These are phyloP conservation scores for Corchorus olitorius DNA, from an alignment of 345 rosid species.

Conservation along the genomic window DNA sequence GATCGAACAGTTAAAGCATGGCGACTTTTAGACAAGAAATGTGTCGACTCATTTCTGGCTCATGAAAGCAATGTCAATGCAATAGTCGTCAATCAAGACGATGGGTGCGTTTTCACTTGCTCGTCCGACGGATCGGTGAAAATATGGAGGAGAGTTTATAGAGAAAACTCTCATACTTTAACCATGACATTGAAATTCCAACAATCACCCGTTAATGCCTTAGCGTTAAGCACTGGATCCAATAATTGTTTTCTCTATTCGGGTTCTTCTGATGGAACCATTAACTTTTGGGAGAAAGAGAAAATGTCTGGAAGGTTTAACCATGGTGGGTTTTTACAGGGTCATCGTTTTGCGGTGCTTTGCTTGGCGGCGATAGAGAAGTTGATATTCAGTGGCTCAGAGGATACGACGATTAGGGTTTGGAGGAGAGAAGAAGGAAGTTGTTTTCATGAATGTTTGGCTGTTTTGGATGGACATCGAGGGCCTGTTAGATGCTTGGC, in stretches of 20 bases:
- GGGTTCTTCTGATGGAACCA: constrained; percentile 50
- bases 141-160: constrained; percentile 51
- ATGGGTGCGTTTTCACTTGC: constrained; percentile 58
- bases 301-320: constrained; percentile 45
- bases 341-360: constrained; percentile 45
- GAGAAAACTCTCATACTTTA: constrained; percentile 51
- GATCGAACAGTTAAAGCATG: constrained; percentile 53
- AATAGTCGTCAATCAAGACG: constrained; percentile 51
- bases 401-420: constrained; percentile 56
- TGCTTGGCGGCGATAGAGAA: constrained; percentile 41
- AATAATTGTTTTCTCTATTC: constrained; percentile 44
- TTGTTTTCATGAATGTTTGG: constrained; percentile 52
- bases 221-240: constrained; percentile 41
- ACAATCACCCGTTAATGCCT: constrained; percentile 49
- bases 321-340: constrained; percentile 58
- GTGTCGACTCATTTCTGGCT: constrained; percentile 53
- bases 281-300: constrained; percentile 61
- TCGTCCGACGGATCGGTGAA: constrained; percentile 54
- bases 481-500: constrained; percentile 53
- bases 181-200: constrained; percentile 53
- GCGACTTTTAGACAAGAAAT: constrained; percentile 41
- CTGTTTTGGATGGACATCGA: constrained; percentile 50
- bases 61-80: constrained; percentile 49
- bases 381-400: constrained; percentile 52
- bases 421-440: constrained; percentile 64